Evolutionary conservation across 2,329 filamentous ascomycete genomes (phyloP), one percentile per base, ranked within the genome.

Genomic region (Alternaria arbusti): DNA sequence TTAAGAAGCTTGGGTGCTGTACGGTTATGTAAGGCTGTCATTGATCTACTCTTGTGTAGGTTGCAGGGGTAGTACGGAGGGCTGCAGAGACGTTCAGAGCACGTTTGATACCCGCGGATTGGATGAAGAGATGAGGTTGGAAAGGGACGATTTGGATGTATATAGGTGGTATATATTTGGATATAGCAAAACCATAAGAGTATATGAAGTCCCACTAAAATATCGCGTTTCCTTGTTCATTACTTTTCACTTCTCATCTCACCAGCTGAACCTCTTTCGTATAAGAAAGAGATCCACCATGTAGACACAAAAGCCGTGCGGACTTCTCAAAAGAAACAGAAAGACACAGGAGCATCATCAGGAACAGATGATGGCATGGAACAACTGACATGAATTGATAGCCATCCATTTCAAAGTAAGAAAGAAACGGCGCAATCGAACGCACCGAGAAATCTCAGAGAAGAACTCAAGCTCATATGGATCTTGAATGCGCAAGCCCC

Each of bases 1-100:
- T 91, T 67, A 86, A 84, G 74, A 89, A 89, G 81, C 77, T 93
- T 77, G 81, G 83, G 44, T 94, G 91, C 81, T 94, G 91, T 83
- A 82, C 88, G 43, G 87, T 95, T 73, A 94, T 94, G 91, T 95
- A 67, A 52, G 13, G 49, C 13, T 15, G 9, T 15, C 6, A 5
- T 25, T 25, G 49, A 13, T 23, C 20, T 36, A 17, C 12, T 40
- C 30, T n/a, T 52, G 28, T 36, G 28, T 30, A 40, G 20, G 13
- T 17, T n/a, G 28, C 1, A 12, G 30, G 5, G 20, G 23, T 40
- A 20, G 17, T 6, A 36, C 17, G 49, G 30, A 52, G 28, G 49
- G 30, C 5, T 40, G 9, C 3, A 25, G 30, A n/a, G 20, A 17
- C 36, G 1, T 40, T 23, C 20, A 32, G 22, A 17, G 5, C 20